Evolutionary conservation across 495 filamentous ascomycete species (phyloP).

Genomic region (Xylaria scruposa): DNA sequence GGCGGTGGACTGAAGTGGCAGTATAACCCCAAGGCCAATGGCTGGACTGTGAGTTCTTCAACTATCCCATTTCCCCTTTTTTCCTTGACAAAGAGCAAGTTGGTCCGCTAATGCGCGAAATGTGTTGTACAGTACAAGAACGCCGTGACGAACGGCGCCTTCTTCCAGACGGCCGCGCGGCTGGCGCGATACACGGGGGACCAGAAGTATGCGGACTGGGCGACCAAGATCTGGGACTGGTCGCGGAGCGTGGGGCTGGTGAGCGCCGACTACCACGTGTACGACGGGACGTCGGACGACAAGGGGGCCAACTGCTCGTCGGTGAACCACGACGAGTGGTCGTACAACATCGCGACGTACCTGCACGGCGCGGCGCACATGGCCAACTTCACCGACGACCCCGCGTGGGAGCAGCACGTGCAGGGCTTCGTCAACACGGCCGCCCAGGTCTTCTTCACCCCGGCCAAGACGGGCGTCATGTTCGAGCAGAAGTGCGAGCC

Average conservation of each 20-base stretch:
- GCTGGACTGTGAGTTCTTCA: conserved; percentile 67
- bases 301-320: conserved; percentile 65
- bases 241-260: conserved; percentile 66
- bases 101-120: neutral
- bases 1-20: conserved; percentile 86
- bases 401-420: conserved; percentile 65
- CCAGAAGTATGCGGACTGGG: conserved; percentile 76
- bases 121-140: conserved; percentile 68
- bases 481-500: conserved; percentile 75
- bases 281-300: conserved; percentile 70
- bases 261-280: conserved; percentile 64
- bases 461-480: conserved; percentile 61
- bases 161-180: conserved; percentile 79
- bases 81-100: too few species aligned
- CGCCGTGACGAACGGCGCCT: conserved; percentile 74
- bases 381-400: conserved; percentile 69
- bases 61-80: too few species aligned
- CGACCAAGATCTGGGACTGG: conserved; percentile 75
- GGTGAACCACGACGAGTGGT: conserved; percentile 71
- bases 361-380: conserved; percentile 78
- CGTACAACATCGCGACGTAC: conserved; percentile 77
- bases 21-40: conserved; percentile 75
- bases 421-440: conserved; percentile 62
- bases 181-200: conserved; percentile 81
- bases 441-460: conserved; percentile 62